Evolutionary conservation across 768 basidiomycete species (phyloP).

Genomic region (Xerocomellus amylosporus): DNA sequence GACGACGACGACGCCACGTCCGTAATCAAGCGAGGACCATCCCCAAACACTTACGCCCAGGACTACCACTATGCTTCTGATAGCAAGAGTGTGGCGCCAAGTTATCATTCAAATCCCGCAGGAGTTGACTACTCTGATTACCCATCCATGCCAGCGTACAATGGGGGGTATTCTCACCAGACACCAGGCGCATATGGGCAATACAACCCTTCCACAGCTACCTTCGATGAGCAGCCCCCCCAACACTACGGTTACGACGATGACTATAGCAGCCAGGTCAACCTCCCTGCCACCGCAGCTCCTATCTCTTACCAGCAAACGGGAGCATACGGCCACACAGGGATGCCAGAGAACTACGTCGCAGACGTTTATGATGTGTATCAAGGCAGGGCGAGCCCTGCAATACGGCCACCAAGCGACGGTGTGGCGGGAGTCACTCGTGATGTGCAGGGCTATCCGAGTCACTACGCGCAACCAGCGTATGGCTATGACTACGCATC

Average conservation of each 20-base stretch:
- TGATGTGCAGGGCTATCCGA: constrained; percentile 39
- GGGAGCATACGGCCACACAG: constrained; percentile 18
- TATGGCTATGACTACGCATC: constrained; percentile 30
- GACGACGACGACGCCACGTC: constrained; percentile 54
- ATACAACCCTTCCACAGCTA: constrained; percentile 58
- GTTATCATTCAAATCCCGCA: constrained; percentile 37
- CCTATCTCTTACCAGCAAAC: constrained; percentile 49
- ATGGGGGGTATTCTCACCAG: constrained; percentile 59
- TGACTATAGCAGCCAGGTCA: constrained; percentile 62
- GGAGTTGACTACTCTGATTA: constrained; percentile 47
- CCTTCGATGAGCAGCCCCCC: constrained; percentile 52
- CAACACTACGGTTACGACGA: constrained; percentile 56
- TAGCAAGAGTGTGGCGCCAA: constrained; percentile 38
- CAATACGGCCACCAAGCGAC: constrained; percentile 32
- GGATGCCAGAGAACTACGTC: constrained; percentile 28
- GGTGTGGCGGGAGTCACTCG: constrained; percentile 35
- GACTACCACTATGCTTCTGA: constrained; percentile 57
- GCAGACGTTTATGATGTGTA: constrained; percentile 57
- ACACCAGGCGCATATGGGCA: constrained; percentile 47
- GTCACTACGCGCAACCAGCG: constrained; percentile 24
- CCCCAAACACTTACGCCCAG: constrained; percentile 54
- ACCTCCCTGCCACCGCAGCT: constrained; percentile 58
- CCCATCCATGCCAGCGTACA: constrained; percentile 77
- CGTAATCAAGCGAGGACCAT: constrained; percentile 51
- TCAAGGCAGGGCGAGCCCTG: constrained; percentile 45